These are phyloP conservation scores for Kodamaea nitidulidarum DNA, from an alignment of 805 yeast species.

Conservation along the genomic window DNA sequence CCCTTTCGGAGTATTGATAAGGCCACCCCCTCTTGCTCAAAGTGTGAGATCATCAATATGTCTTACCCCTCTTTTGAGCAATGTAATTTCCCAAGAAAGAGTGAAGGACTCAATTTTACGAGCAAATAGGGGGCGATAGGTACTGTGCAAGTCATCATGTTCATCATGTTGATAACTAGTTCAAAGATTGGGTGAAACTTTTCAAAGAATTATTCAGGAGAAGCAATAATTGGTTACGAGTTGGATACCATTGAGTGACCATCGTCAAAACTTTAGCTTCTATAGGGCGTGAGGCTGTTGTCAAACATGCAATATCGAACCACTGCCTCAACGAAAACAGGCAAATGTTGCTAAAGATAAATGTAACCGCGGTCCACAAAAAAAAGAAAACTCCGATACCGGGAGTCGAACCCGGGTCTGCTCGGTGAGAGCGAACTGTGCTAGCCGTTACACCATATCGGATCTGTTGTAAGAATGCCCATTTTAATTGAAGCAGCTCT, in stretches of 20 bases:
- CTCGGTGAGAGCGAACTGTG: conserved; percentile 85
- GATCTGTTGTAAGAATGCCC: conserved; percentile 30
- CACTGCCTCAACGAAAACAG: too few relatives aligned
- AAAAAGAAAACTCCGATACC: conserved; percentile 58
- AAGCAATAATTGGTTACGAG: not conserved
- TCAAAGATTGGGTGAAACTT: too few relatives aligned
- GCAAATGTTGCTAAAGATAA: too few relatives aligned
- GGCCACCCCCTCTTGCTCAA: conserved; percentile 1
- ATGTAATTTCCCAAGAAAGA: conserved; percentile 1
- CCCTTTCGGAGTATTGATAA: conserved; percentile 3
- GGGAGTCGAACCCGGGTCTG: conserved; percentile 86
- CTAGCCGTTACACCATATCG: conserved; percentile 81
- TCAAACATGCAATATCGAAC: too few relatives aligned
- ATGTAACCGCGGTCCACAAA: not conserved
- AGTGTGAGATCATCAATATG: not conserved
- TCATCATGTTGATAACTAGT: too few relatives aligned
- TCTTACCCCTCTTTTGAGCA: not conserved
- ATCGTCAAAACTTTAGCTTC: too few relatives aligned
- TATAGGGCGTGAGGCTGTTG: too few relatives aligned
- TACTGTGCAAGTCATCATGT: too few relatives aligned
- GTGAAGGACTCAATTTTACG: not conserved
- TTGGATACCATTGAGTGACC: too few relatives aligned
- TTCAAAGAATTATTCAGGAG: not conserved
- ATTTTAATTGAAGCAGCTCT: too few relatives aligned
- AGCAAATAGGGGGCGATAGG: conserved; percentile 1